A percentile compares a stretch with the other conserved stretches of the same genome.
These are phyloP conservation scores for Aureobasidium sp. DNA, from an alignment of 2,329 filamentous ascomycete species.

Conservation along the genomic window DNA sequence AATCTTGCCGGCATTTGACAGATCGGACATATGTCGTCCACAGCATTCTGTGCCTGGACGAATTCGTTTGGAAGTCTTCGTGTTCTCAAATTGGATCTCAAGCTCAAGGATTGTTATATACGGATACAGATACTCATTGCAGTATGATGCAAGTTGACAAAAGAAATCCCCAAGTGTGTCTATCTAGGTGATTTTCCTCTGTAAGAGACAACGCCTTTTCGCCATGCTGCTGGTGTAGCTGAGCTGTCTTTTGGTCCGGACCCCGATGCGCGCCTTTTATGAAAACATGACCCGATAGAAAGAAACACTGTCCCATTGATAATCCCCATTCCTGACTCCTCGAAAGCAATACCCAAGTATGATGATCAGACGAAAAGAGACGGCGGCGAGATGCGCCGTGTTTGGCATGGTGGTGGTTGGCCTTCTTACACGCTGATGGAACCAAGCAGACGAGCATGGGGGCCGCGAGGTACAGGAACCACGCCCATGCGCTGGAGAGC, in stretches of 20 bases:
- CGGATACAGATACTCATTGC: background rate
- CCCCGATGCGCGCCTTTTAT: slow-evolving; percentile 8
- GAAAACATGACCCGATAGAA: slow-evolving; percentile 1
- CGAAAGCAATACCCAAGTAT: background rate
- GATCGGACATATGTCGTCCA: background rate
- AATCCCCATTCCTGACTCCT: background rate
- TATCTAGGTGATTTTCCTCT: background rate
- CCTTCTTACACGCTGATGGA: slow-evolving; percentile 1
- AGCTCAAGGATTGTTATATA: background rate
- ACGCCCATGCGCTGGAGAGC: slow-evolving; percentile 46
- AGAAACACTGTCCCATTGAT: background rate
- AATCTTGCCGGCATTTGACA: background rate
- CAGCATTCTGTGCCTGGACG: background rate
- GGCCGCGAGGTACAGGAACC: slow-evolving; percentile 6
- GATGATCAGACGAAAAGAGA: background rate
- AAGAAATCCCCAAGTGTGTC: slow-evolving; percentile 7
- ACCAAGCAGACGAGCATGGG: background rate
- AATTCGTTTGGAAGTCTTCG: background rate
- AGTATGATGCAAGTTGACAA: background rate
- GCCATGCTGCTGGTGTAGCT: slow-evolving; percentile 11
- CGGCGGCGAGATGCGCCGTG: background rate
- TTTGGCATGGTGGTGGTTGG: background rate
- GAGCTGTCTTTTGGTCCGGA: background rate
- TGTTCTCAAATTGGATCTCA: background rate
- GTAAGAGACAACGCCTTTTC: slow-evolving; percentile 7